Percentiles rank a stretch among this genome's conserved stretches.
phyloP scores from a whole-genome alignment of 164 flowering plant species.

The Litsea cubeba region DNA sequence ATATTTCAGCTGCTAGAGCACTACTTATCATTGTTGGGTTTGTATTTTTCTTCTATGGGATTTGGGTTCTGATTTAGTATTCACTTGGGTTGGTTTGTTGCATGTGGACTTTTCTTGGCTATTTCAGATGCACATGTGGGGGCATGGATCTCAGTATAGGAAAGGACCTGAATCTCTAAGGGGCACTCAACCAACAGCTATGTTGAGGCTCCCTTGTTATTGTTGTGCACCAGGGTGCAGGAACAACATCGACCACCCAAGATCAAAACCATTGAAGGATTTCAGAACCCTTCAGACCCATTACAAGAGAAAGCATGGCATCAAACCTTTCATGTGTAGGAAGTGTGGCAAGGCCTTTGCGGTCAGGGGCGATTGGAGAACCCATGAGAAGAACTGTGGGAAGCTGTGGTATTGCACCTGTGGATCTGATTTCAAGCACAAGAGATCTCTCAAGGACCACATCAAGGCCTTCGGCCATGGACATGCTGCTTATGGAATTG shows the following conservation, averaged over 20 bases:
- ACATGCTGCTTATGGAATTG: constrained; percentile 72
- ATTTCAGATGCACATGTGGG: constrained; percentile 95
- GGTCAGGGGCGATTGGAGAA: constrained; percentile 85
- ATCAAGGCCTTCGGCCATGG: constrained; percentile 77
- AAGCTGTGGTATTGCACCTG: constrained; percentile 91
- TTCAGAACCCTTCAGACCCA: constrained; percentile 89
- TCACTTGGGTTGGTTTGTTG: neutral
- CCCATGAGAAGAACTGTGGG: constrained; percentile 94
- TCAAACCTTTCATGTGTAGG: constrained; percentile 79
- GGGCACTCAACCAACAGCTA: constrained; percentile 82
- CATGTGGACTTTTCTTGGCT: neutral
- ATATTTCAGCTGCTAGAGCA: neutral
- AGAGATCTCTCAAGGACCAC: constrained; percentile 83
- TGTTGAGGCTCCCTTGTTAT: constrained; percentile 87
- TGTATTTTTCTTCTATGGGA: neutral
- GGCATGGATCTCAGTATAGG: constrained; percentile 89
- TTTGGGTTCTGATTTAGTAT: neutral
- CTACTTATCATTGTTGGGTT: neutral
- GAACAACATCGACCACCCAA: constrained; percentile 84
- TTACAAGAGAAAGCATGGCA: constrained; percentile 89
- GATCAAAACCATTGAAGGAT: constrained; percentile 82
- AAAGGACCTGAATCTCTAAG: constrained; percentile 83
- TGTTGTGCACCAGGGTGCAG: constrained; percentile 82
- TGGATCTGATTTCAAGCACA: constrained; percentile 93
- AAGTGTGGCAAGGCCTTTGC: constrained; percentile 88